Evolutionary conservation across 1,284 basidiomycete genomes (phyloP).

Genomic region (Cryptococcus sp.): DNA sequence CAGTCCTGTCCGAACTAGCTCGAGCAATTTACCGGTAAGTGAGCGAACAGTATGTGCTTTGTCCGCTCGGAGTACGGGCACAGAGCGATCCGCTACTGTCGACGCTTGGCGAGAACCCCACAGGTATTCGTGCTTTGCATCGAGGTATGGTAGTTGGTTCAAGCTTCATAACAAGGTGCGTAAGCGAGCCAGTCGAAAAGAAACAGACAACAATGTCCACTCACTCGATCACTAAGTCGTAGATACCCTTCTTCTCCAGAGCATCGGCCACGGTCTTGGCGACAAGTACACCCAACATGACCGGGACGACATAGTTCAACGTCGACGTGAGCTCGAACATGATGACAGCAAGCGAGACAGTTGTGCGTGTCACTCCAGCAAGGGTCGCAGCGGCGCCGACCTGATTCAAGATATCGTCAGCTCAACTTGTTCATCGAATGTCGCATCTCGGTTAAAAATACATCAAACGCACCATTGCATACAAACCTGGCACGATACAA

Average conservation of each 20-base stretch:
- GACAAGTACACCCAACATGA: constrained; percentile 83
- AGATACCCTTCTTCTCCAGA: constrained; percentile 90
- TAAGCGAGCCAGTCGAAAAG: background rate
- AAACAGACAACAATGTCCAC: constrained; percentile 22
- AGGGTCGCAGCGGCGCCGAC: constrained; percentile 85
- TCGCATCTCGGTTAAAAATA: background rate
- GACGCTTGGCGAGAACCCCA: constrained; percentile 75
- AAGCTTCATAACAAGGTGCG: constrained; percentile 53
- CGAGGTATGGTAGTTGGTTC: constrained; percentile 83
- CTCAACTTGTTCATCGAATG: too few species aligned
- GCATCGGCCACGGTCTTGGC: constrained; percentile 93
- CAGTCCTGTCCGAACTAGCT: constrained; percentile 44
- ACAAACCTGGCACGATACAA: constrained; percentile 72
- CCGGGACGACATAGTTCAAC: constrained; percentile 89
- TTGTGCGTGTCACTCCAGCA: constrained; percentile 73
- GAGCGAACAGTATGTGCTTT: constrained; percentile 46
- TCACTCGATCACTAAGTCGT: constrained; percentile 89
- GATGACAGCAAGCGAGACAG: constrained; percentile 89
- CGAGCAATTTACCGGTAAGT: constrained; percentile 46
- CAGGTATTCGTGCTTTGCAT: constrained; percentile 81
- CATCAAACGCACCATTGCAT: constrained; percentile 66
- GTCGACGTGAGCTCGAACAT: constrained; percentile 96
- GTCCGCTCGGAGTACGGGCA: constrained; percentile 45
- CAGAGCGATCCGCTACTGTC: constrained; percentile 64
- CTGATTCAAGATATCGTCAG: constrained; percentile 7